phyloP scores from a whole-genome alignment of 2,329 filamentous ascomycete genomes.

The Domatiomyces globalis region DNA sequence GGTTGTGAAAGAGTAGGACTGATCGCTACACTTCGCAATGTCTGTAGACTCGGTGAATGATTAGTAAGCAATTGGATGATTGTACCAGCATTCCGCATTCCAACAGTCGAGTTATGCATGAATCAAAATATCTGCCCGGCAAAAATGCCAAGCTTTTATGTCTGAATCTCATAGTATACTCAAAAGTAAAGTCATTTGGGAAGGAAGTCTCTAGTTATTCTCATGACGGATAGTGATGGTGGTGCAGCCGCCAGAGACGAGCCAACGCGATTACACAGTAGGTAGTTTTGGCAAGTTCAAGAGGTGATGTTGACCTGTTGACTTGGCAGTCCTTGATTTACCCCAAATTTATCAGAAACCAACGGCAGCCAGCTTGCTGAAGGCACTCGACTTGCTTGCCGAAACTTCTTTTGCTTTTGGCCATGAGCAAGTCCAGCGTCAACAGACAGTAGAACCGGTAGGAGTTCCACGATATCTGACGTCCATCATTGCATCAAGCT shows the following conservation, averaged over 20 bases:
- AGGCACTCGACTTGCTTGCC: slow-evolving; percentile 51
- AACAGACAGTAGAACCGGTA: slow-evolving; percentile 23
- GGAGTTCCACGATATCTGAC: slow-evolving; percentile 35
- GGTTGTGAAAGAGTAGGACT: too few relatives aligned
- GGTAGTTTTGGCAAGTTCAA: background rate
- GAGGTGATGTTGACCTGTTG: background rate
- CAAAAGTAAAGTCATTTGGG: background rate
- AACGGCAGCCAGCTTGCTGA: slow-evolving; percentile 47
- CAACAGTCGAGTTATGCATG: too few relatives aligned
- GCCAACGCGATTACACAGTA: background rate
- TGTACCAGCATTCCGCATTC: too few relatives aligned
- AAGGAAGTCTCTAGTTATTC: background rate
- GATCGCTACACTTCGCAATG: too few relatives aligned
- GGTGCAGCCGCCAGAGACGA: background rate
- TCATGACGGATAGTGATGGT: background rate
- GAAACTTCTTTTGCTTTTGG: slow-evolving; percentile 36
- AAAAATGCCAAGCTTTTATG: too few relatives aligned
- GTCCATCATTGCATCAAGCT: slow-evolving; percentile 31
- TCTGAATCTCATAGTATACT: background rate
- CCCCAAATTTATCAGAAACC: slow-evolving; percentile 74
- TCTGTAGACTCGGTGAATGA: too few relatives aligned
- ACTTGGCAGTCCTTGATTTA: slow-evolving; percentile 38
- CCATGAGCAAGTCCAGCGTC: background rate
- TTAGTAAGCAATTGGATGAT: too few relatives aligned
- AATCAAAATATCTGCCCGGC: too few relatives aligned